Conservation (phyloP, 305 asterid genomes). For the Fraxinus latifolia region DNA sequence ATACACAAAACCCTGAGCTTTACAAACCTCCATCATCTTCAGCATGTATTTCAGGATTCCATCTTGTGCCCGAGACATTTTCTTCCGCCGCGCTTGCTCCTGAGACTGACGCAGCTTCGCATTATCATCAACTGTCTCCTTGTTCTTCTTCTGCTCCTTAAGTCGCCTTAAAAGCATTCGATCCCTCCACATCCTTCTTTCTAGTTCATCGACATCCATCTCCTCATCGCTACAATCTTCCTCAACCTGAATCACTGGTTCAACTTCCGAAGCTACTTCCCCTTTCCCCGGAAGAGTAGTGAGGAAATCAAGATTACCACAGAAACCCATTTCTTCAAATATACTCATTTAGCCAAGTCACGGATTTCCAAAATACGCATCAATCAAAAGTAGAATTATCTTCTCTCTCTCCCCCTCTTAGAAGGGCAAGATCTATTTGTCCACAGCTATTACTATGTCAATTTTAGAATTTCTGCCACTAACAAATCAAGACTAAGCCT, state of each 20-base stretch:
- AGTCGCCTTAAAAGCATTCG: conserved; percentile 45
- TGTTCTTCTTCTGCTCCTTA: conserved; percentile 49
- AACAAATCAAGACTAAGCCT: conserved; percentile 9
- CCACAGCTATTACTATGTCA: not conserved
- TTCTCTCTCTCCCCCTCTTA: not conserved
- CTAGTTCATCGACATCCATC: conserved; percentile 55
- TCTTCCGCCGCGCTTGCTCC: conserved; percentile 69
- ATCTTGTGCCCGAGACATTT: conserved; percentile 72
- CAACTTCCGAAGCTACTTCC: conserved; percentile 30
- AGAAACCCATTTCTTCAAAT: conserved; percentile 51
- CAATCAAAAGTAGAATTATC: not conserved
- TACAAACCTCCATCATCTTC: conserved; percentile 66
- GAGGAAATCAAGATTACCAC: conserved; percentile 46
- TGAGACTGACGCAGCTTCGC: conserved; percentile 46
- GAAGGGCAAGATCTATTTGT: not conserved
- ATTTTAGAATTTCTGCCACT: not conserved
- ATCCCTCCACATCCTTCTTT: conserved; percentile 59
- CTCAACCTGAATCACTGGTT: conserved; percentile 34
- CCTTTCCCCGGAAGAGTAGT: conserved; percentile 31
- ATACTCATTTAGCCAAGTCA: conserved; percentile 35
- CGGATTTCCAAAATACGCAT: not conserved
- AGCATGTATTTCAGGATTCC: conserved; percentile 68
- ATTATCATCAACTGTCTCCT: conserved; percentile 29
- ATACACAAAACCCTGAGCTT: conserved; percentile 66
- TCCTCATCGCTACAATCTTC: conserved; percentile 58